phyloP scores from a whole-genome alignment of 352 stramenopile genomes.

The Phytophthora europaea region DNA sequence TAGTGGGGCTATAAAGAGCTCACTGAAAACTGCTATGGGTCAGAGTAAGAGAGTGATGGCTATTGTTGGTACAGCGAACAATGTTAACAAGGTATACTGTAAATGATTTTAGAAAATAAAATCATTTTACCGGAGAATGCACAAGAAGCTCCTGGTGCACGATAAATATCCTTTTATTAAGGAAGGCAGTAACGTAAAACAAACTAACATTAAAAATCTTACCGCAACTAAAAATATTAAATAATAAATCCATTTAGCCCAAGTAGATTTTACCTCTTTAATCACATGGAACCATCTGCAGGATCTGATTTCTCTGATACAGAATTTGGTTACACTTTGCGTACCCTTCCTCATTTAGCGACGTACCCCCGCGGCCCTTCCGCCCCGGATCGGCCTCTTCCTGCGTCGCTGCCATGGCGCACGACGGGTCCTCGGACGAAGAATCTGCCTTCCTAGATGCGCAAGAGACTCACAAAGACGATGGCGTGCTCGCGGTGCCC shows the following conservation, averaged over 20 bases:
- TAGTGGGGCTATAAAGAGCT: background rate
- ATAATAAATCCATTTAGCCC: no score
- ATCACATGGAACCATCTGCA: no score
- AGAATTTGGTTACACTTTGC: background rate
- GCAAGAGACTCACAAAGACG: conserved; percentile 21
- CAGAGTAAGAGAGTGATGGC: background rate
- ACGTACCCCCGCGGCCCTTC: background rate
- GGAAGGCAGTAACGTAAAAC: no score
- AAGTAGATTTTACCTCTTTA: background rate
- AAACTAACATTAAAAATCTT: no score
- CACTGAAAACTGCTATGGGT: background rate
- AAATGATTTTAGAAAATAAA: no score
- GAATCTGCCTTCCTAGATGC: conserved; percentile 25
- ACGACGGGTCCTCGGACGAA: conserved; percentile 37
- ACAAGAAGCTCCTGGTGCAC: no score
- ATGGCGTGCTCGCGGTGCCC: background rate
- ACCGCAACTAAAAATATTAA: no score
- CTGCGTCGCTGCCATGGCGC: conserved; percentile 27
- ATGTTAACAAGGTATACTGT: no score
- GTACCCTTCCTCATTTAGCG: background rate
- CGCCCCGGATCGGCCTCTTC: conserved; percentile 3
- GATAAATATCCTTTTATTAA: no score
- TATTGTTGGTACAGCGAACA: no score
- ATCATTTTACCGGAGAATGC: no score
- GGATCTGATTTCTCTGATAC: background rate